Base-by-base conservation (phyloP, 2,329 filamentous ascomycete species). In the Pyrenophora teres region DNA sequence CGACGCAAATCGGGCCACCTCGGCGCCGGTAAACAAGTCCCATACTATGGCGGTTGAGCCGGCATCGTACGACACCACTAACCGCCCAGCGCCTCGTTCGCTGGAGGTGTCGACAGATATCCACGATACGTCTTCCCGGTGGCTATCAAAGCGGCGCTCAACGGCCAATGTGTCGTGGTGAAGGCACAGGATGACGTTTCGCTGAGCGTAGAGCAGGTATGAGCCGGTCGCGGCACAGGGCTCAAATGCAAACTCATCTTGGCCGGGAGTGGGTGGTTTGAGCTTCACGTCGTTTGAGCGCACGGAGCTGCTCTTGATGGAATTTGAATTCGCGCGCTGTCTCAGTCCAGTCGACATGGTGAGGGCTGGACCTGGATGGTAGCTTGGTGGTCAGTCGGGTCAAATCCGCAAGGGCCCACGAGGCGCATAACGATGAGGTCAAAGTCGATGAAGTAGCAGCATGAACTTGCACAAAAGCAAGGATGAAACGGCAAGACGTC, bases 41-140 rank as follows among this genome's bases (percentile, higher is more conserved):
- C 94, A 99, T 6, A 97, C 90, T 69, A 97, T 96, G 3, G 92
- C 91, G 1, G 90, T 96, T 73, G 93, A 90, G 32, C 90, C 88
- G 15, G 84, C 84, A 79, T 99, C 94, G 68, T 96, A 97, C 77
- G 92, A 97, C 56, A 96, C 90, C 2, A 96, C 92, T 54, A 96
- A 77, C 57, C 92, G 83, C 23, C 93, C 94, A 0, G 88, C 87
- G 3, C 92, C 92, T 54, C 86, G 79, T 62, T 97, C 92, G 73
- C 92, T 97, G 49, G 90, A 86, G 69, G 92, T 97, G 73, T 99
- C 94, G 46, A 95, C 92, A 1, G 88, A 87, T 47, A 99, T 85
- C 67, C 96, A 82, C 48, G 87, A 82, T 25, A 99, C 86, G 60
- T 95, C 87, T 57, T 96, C 89, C 30, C 84, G 83, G 72, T 99